These are phyloP conservation scores for Aspergillus saccharolyticus DNA, from an alignment of 495 filamentous ascomycete species.

Conservation along the genomic window DNA sequence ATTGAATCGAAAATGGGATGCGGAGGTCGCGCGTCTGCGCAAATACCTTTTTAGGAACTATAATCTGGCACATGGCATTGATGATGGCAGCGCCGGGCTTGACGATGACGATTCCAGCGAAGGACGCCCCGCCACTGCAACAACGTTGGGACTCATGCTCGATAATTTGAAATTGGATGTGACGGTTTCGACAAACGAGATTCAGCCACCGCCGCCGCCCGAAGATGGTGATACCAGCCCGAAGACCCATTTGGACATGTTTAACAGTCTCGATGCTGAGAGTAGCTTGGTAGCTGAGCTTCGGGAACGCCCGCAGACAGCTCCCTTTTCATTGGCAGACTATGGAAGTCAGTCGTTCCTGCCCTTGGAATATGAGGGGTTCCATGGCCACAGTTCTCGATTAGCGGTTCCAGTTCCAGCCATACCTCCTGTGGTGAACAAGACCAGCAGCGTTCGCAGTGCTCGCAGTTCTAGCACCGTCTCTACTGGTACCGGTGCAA, in stretches of 20 bases:
- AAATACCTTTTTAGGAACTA: constrained; percentile 60
- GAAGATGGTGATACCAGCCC: background rate
- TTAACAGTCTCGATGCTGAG: constrained; percentile 17
- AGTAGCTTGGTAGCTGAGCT: constrained; percentile 14
- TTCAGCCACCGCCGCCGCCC: constrained; percentile 19
- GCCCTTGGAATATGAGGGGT: constrained; percentile 25
- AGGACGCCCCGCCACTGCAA: constrained; percentile 35
- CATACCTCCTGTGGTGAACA: constrained; percentile 25
- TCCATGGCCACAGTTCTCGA: constrained; percentile 8
- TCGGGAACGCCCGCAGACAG: constrained; percentile 24
- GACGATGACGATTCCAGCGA: constrained; percentile 33
- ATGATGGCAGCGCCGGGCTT: constrained; percentile 10
- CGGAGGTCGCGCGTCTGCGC: constrained; percentile 50
- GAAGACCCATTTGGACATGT: constrained; percentile 19
- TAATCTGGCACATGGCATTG: constrained; percentile 46
- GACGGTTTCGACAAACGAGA: constrained; percentile 32
- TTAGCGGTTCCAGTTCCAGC: constrained; percentile 37
- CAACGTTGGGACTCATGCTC: constrained; percentile 37
- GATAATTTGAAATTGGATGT: constrained; percentile 39
- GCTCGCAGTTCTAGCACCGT: constrained; percentile 39
- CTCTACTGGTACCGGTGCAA: constrained; percentile 36
- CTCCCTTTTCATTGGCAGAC: constrained; percentile 15
- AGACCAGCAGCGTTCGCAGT: constrained; percentile 39
- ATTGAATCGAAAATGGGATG: constrained; percentile 58
- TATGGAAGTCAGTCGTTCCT: constrained; percentile 16